phyloP scores from a whole-genome alignment of 2,329 filamentous ascomycete species.

The Xylaria sp. region DNA sequence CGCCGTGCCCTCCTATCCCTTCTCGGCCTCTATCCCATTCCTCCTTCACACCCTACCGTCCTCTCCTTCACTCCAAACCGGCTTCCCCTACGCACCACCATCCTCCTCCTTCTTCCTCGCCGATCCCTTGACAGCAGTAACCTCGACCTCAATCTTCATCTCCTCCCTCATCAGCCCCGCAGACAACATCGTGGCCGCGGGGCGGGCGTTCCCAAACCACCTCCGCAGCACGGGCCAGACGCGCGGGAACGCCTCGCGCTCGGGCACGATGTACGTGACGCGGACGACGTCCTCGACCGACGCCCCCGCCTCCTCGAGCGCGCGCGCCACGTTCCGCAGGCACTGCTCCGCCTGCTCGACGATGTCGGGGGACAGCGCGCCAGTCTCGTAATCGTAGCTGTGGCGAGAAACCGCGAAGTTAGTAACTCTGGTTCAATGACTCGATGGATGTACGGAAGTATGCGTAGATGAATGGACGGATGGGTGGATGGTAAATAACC shows the following conservation, averaged over 20 bases:
- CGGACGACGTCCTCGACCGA: conserved; percentile 36
- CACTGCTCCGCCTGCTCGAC: conserved; percentile 36
- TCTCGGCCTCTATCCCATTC: not conserved
- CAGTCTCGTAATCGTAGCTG: conserved; percentile 37
- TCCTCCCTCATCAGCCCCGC: conserved; percentile 36
- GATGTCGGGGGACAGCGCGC: conserved; percentile 34
- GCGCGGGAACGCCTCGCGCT: conserved; percentile 28
- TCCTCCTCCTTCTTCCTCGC: conserved; percentile 23
- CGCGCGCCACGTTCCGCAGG: conserved; percentile 31
- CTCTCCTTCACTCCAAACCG: no score
- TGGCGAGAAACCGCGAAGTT: not conserved
- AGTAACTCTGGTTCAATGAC: not conserved
- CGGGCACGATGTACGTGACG: conserved; percentile 35
- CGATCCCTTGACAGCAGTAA: conserved; percentile 36
- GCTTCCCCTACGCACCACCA: not conserved
- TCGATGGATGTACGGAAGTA: no score
- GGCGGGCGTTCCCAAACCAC: conserved; percentile 34
- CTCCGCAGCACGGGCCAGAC: conserved; percentile 34
- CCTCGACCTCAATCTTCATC: conserved; percentile 39
- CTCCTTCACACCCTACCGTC: not conserved
- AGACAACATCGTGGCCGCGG: conserved; percentile 37
- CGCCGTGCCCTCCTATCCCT: not conserved
- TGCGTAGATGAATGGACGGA: not conserved
- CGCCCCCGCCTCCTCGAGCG: conserved; percentile 30
- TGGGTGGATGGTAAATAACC: not conserved